phyloP scores from a whole-genome alignment of 2,329 filamentous ascomycete genomes.

The Macrophomina tecta region DNA sequence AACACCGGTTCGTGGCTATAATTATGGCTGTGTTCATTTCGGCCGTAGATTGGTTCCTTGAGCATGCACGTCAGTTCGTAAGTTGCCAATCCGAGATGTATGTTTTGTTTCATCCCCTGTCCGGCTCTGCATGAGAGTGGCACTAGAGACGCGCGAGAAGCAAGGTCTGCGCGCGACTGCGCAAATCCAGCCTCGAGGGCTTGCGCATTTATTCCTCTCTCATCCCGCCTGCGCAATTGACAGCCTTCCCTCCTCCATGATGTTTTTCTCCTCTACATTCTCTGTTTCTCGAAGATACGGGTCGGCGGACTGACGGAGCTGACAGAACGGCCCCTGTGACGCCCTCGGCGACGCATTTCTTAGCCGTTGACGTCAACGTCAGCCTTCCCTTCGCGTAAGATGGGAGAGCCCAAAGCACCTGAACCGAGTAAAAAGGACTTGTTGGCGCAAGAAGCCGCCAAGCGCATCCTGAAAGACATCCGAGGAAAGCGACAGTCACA shows the following conservation, averaged over 20 bases:
- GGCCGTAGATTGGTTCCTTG: neutral
- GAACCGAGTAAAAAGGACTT: neutral
- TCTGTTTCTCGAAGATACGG: neutral
- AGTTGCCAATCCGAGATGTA: neutral
- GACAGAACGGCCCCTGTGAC: neutral
- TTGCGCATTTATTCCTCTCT: neutral
- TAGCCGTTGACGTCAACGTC: neutral
- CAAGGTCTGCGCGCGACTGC: neutral
- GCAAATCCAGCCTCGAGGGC: neutral
- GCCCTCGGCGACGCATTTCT: neutral
- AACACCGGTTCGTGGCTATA: neutral
- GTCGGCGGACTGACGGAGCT: neutral
- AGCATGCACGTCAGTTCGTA: neutral
- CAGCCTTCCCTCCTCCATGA: neutral
- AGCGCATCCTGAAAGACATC: neutral
- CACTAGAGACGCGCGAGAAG: neutral
- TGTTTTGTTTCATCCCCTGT: neutral
- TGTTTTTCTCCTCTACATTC: neutral
- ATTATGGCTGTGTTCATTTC: neutral
- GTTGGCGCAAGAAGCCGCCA: neutral
- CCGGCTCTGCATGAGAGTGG: neutral
- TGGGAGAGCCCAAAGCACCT: neutral
- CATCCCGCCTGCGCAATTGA: neutral
- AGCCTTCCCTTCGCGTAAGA: neutral
- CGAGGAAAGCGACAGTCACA: neutral